Evolutionary conservation across 441 rosid genomes (phyloP), one percentile per base, ranked within the genome.

Genomic region (Populus trichocarpa): DNA sequence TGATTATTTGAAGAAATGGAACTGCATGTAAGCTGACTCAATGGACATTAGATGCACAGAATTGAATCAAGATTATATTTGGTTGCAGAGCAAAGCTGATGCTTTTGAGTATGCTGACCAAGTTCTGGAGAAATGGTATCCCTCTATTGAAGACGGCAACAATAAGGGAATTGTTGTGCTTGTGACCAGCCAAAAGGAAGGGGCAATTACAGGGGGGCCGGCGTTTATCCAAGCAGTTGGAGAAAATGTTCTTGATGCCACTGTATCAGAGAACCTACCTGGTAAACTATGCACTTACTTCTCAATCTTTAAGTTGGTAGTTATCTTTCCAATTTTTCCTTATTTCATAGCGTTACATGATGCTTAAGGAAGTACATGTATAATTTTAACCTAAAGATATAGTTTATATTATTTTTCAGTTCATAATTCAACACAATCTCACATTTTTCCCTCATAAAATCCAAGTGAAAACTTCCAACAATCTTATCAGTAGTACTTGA

Each of bases 31-130:
- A 53, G 7, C n/a, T 53, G 22, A 53, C 61, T 16, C 32, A 30
- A 30, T 2, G 2, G 35, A 33, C 35, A 33, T 33, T 6, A 53
- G 61, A 16, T 53, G 61, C 61, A 53, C 42, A 57, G 18, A 38
- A 28, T n/a, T 76, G 69, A 78, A 46, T 20, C 32, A 67, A 63
- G 72, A 61, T 57, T 67, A 69, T 38, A 32, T 70, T 83, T 78
- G 32, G 74, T 42, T 82, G 86, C 89, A 95, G 99, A 96, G 97
- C 86, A 96, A 96, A 85, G 99, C 99, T 78, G 99, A 96, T 90
- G 99, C 99, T 33, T 96, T 93, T 74, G 99, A 96, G 93, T 93
- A 89, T 81, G 98, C 98, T 76, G 99, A 96, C 81, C 97, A 93
- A 86, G 94, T 96, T 69, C 83, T 96, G 81, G 99, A 96, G 86